A percentile compares a stretch with the other conserved stretches of the same genome.
phyloP scores from a whole-genome alignment of 2,329 filamentous ascomycete species.

The Cordyceps cicadae region DNA sequence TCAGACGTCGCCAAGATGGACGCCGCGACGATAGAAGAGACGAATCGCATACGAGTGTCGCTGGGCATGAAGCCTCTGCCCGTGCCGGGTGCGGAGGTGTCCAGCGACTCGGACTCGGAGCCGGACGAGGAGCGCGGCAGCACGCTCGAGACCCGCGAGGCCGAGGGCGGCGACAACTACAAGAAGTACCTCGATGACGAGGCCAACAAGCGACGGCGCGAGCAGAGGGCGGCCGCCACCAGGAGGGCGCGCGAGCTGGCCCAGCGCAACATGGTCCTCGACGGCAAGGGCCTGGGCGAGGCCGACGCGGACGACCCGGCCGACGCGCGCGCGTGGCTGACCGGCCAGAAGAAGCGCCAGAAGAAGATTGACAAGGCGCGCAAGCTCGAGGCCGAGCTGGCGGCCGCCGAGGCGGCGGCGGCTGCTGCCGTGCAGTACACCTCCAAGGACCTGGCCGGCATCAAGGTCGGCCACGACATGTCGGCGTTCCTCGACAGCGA shows the following conservation, averaged over 20 bases:
- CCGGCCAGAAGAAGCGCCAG: constrained; percentile 84
- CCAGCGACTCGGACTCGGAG: constrained; percentile 41
- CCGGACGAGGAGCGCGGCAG: constrained; percentile 62
- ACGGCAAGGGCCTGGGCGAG: constrained; percentile 80
- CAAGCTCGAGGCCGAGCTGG: constrained; percentile 65
- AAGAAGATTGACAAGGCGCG: constrained; percentile 79
- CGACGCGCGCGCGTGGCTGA: constrained; percentile 80
- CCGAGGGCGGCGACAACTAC: constrained; percentile 66
- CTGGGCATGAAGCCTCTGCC: constrained; percentile 86
- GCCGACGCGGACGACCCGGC: constrained; percentile 54
- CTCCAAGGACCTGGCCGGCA: constrained; percentile 75
- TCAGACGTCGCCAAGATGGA: constrained; percentile 37
- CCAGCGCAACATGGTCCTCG: constrained; percentile 64
- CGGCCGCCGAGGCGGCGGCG: constrained; percentile 61
- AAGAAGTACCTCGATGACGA: constrained; percentile 60
- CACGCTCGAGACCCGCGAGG: constrained; percentile 75
- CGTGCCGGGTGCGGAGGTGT: constrained; percentile 56
- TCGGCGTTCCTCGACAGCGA: constrained; percentile 71
- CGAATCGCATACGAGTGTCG: constrained; percentile 81
- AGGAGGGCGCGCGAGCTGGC: constrained; percentile 82
- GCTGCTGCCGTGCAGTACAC: constrained; percentile 65
- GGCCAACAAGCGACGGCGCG: constrained; percentile 65
- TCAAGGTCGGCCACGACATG: constrained; percentile 86
- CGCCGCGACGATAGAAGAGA: constrained; percentile 77
- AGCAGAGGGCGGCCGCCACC: constrained; percentile 72